These are phyloP conservation scores for Phytophthora vignae DNA, from an alignment of 352 stramenopile species.

Conservation along the genomic window DNA sequence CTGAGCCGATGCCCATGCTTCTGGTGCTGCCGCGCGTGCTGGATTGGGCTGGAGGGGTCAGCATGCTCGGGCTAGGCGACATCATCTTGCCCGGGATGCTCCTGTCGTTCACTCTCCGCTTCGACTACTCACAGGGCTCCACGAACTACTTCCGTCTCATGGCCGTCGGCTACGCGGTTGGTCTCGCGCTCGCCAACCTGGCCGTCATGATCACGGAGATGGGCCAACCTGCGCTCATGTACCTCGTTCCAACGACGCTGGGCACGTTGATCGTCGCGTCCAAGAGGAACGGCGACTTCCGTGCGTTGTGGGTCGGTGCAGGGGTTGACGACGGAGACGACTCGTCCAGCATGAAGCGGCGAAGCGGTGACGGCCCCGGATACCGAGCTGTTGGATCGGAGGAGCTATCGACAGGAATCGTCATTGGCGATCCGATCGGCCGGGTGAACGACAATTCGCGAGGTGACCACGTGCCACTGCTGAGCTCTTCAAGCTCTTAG, in stretches of 20 bases:
- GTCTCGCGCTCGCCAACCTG: conserved; percentile 93
- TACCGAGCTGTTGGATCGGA: conserved; percentile 33
- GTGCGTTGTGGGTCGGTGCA: conserved; percentile 59
- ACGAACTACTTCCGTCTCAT: conserved; percentile 91
- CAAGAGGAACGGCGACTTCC: conserved; percentile 81
- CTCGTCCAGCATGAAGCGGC: conserved; percentile 20
- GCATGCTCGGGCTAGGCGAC: conserved; percentile 96
- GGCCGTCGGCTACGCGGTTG: conserved; percentile 92
- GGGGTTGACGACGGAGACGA: conserved; percentile 31
- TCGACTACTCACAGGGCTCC: conserved; percentile 77
- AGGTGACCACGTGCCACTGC: conserved; percentile 43
- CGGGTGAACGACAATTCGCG: conserved; percentile 32
- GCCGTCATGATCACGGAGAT: conserved; percentile 94
- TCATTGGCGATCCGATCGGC: conserved; percentile 25
- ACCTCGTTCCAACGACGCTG: conserved; percentile 94
- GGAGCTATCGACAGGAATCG: conserved; percentile 21
- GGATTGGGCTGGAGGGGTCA: conserved; percentile 92
- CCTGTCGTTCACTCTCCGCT: conserved; percentile 92
- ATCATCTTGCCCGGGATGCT: conserved; percentile 96
- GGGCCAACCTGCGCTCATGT: conserved; percentile 96
- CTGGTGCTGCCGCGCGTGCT: conserved; percentile 92
- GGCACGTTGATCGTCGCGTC: conserved; percentile 76
- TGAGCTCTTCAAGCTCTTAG: conserved; percentile 39
- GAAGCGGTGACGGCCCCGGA: conserved; percentile 24
- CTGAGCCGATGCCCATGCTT: conserved; percentile 95